Evolutionary conservation across 129 eudicot species (phyloP), one percentile per base, ranked within the genome.

Genomic region (Arctium minus): DNA sequence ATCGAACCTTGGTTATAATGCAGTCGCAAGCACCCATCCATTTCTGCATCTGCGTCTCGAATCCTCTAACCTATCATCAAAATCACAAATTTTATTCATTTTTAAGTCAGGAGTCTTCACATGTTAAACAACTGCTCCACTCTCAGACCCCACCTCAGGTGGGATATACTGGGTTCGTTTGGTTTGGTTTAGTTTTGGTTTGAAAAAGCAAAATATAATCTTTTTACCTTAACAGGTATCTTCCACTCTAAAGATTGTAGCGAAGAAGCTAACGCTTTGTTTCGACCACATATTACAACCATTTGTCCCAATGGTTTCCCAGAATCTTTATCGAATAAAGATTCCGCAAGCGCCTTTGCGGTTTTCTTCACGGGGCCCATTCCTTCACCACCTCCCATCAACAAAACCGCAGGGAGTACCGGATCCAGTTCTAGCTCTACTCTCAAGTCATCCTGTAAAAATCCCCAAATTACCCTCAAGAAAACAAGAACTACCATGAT

Each of bases 371-470:
- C 98, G 6, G 98, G 98, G 5, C 98, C 98, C 98, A 95, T 95
- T 72, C 98, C 98, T 92, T 95, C 98, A 60, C 97, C 98, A 67
- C 98, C 98, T 71, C 98, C 98, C 98, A 95, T 95, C 79, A 95
- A 86, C 87, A 95, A 76, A 22, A 95, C 98, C 3, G 98, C 93
- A 32, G 98, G 97, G 74, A 95, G 82, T 46, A 83, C 68, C 3
- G 88, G 87, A 76, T 95, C 94, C 87, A 95, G 85, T 73, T 88
- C 94, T 60, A 95, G 91, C 80, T 95, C 98, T 67, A 84, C 92
- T 86, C 98, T 82, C 11, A 91, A 88, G 36, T 91, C 97, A 71
- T 88, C 93, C 98, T 94, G 76, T 48, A 79, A 37, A 44, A 78
- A 60, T 29, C 1, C 48, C 83, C 67, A 72, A 60, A 31, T 72